Evolutionary conservation across 2,329 filamentous ascomycete genomes (phyloP).

Genomic region (Scortechinia acanthostroma): DNA sequence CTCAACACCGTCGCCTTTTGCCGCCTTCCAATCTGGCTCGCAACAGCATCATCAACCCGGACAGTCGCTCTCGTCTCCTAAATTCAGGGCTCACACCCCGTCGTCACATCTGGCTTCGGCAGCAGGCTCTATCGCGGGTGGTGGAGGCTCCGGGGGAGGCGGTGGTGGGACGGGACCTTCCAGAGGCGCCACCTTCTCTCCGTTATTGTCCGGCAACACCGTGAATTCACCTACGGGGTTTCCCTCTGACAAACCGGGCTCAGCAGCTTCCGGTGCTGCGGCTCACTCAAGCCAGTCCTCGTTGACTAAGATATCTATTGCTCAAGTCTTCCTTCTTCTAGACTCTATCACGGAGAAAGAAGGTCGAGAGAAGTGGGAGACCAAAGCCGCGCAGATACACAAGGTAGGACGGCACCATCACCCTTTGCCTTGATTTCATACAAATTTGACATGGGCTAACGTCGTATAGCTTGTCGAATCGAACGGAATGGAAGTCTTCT

Average conservation of each 20-base stretch:
- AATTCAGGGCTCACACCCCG: conserved; percentile 43
- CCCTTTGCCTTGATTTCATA: conserved; percentile 5
- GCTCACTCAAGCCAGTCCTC: conserved; percentile 42
- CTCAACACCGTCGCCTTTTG: conserved; percentile 43
- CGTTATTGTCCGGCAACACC: conserved; percentile 38
- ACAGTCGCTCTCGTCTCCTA: conserved; percentile 44
- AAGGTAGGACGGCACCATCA: conserved; percentile 53
- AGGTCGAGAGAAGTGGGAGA: conserved; percentile 78
- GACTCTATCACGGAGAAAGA: conserved; percentile 92
- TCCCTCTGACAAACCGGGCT: conserved; percentile 16
- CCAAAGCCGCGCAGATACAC: conserved; percentile 82
- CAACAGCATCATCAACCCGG: conserved; percentile 37
- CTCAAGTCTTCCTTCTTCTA: conserved; percentile 88
- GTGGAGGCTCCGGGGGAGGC: conserved; percentile 38
- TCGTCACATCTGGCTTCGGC: conserved; percentile 47
- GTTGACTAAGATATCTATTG: conserved; percentile 86
- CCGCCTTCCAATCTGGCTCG: conserved; percentile 41
- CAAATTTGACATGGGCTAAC: conserved; percentile 7
- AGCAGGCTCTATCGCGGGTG: conserved; percentile 39
- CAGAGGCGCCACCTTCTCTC: conserved; percentile 50
- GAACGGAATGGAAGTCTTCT: conserved; percentile 98
- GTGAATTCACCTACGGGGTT: conserved; percentile 32
- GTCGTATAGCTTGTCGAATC: conserved; percentile 75
- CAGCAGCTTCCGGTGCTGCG: conserved; percentile 20
- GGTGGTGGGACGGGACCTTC: conserved; percentile 44